Conservation (phyloP, 2,329 filamentous ascomycete genomes). For the Fusarium coicis region DNA sequence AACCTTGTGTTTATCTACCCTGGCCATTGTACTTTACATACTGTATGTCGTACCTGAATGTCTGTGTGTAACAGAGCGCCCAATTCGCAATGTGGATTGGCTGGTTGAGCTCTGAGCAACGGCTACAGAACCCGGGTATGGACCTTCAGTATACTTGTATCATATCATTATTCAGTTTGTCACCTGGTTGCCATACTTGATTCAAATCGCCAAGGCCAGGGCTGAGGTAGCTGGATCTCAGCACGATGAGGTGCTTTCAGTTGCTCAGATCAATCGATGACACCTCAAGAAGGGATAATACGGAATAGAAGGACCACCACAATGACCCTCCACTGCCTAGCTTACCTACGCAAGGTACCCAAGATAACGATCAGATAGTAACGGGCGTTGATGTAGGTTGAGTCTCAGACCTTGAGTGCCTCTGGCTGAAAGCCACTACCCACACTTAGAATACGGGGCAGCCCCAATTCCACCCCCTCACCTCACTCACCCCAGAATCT, state of each 20-base stretch:
- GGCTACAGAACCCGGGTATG: slow-evolving; percentile 1
- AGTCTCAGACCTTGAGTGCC: neutral
- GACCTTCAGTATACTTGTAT: neutral
- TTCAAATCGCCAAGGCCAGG: neutral
- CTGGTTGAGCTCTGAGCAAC: slow-evolving; percentile 3
- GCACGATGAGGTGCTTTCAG: neutral
- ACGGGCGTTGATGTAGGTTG: neutral
- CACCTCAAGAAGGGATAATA: neutral
- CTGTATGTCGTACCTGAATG: slow-evolving; percentile 12
- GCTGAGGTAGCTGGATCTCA: neutral
- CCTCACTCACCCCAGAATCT: slow-evolving; percentile 24
- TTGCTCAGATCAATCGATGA: neutral
- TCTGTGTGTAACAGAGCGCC: neutral
- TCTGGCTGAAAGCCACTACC: slow-evolving; percentile 20
- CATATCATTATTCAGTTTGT: neutral
- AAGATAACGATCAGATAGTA: slow-evolving; percentile 1
- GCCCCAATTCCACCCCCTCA: slow-evolving; percentile 16
- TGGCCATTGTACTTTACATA: neutral
- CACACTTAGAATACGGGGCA: slow-evolving; percentile 6
- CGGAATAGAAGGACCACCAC: neutral
- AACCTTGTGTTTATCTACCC: slow-evolving; percentile 17
- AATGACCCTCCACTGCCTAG: neutral
- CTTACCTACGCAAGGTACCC: neutral
- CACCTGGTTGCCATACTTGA: neutral
- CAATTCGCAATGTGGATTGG: slow-evolving; percentile 14